These are phyloP conservation scores for Zangia roseola DNA, from an alignment of 768 basidiomycete genomes.

Conservation along the genomic window DNA sequence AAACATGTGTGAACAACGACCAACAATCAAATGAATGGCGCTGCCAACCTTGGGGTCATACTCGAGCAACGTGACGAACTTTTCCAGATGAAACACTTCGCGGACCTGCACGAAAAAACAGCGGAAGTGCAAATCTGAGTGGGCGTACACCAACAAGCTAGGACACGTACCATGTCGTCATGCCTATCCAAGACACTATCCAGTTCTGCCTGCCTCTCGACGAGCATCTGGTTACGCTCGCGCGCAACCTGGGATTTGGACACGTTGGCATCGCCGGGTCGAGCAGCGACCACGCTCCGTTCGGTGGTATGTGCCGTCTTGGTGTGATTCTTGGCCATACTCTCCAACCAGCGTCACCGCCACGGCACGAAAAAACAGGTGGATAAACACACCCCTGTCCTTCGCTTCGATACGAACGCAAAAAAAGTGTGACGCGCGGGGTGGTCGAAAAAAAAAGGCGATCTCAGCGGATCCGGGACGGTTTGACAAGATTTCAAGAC, in stretches of 20 bases:
- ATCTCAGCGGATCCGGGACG: constrained; percentile 67
- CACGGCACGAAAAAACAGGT: neutral
- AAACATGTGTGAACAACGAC: neutral
- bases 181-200: constrained; percentile 61
- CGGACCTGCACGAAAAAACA: constrained; percentile 52
- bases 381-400: neutral
- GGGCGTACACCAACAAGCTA: neutral
- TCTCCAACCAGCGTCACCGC: constrained; percentile 3
- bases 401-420: neutral
- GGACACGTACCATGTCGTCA: constrained; percentile 66
- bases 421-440: constrained; percentile 5
- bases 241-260: constrained; percentile 26
- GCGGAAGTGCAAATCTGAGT: neutral
- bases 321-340: constrained; percentile 25
- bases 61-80: constrained; percentile 70
- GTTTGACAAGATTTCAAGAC: constrained; percentile 64
- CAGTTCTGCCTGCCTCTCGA: constrained; percentile 57
- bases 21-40: constrained; percentile 32
- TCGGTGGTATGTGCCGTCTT: constrained; percentile 3
- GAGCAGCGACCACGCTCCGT: neutral
- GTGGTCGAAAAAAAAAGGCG: constrained; percentile 34
- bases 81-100: constrained; percentile 86
- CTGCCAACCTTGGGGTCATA: constrained; percentile 79
- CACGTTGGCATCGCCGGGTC: constrained; percentile 4
- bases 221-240: constrained; percentile 49